These are phyloP conservation scores for Andrographis paniculata DNA, from an alignment of 305 asterid species.

Conservation along the genomic window DNA sequence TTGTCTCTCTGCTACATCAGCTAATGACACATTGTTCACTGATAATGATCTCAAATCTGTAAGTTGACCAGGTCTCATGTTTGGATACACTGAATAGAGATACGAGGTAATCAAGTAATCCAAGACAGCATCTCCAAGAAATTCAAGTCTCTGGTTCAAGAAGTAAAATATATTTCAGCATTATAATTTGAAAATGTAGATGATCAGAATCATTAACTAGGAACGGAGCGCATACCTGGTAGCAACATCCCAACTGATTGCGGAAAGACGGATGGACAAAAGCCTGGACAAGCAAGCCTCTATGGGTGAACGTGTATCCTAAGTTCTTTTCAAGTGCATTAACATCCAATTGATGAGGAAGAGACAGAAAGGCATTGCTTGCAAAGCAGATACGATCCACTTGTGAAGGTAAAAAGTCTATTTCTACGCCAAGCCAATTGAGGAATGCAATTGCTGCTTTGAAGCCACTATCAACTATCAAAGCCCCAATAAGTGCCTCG, in stretches of 20 bases:
- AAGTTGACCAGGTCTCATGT: conserved; percentile 85
- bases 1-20: conserved; percentile 61
- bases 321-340: conserved; percentile 46
- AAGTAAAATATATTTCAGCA: conserved; percentile 20
- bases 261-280: conserved; percentile 88
- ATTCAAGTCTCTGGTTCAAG: conserved; percentile 82
- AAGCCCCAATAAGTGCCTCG: conserved; percentile 94
- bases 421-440: conserved; percentile 74
- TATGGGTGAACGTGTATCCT: conserved; percentile 50
- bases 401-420: conserved; percentile 40
- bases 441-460: conserved; percentile 84
- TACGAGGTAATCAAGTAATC: conserved; percentile 95
- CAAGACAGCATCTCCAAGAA: conserved; percentile 97
- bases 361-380: conserved; percentile 53
- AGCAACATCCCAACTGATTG: conserved; percentile 79
- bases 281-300: conserved; percentile 92
- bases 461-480: conserved; percentile 84
- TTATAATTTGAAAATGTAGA: conserved; percentile 5
- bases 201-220: too few relatives aligned
- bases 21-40: conserved; percentile 76
- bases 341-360: conserved; percentile 44
- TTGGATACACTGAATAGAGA: conserved; percentile 72
- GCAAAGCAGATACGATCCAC: conserved; percentile 40
- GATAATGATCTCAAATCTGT: conserved; percentile 85
- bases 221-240: conserved; percentile 59